Percentiles rank a stretch among this genome's conserved stretches.
phyloP scores from a whole-genome alignment of 140 eudicot species.

The Cichorium intybus region DNA sequence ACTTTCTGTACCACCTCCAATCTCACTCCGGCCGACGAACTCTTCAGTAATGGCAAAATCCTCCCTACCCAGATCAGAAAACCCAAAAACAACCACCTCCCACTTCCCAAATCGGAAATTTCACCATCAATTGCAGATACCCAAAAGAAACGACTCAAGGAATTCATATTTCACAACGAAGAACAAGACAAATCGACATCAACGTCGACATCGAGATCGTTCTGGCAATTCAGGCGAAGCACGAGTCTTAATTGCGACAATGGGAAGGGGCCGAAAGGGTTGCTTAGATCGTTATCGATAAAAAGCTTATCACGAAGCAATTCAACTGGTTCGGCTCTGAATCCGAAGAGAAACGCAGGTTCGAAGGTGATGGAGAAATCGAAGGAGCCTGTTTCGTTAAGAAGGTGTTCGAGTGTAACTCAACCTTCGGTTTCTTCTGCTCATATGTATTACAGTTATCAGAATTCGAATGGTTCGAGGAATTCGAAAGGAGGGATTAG shows the following conservation, averaged over 20 bases:
- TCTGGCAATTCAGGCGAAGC: slow-evolving; percentile 86
- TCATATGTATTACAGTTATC: slow-evolving; percentile 25
- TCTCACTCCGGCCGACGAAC: slow-evolving; percentile 69
- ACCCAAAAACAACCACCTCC: slow-evolving; percentile 12
- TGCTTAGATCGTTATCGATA: slow-evolving; percentile 47
- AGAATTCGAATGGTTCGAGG: slow-evolving; percentile 35
- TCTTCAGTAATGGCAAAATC: slow-evolving; percentile 79
- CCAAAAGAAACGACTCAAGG: slow-evolving; percentile 59
- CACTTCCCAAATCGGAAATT: slow-evolving; percentile 2
- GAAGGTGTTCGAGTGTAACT: slow-evolving; percentile 29
- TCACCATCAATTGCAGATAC: slow-evolving; percentile 14
- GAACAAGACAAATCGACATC: slow-evolving; percentile 35
- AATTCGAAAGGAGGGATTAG: slow-evolving; percentile 47
- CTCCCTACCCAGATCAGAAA: slow-evolving; percentile 61
- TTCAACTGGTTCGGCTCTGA: slow-evolving; percentile 90
- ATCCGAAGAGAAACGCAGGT: slow-evolving; percentile 33
- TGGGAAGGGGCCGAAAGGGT: slow-evolving; percentile 40
- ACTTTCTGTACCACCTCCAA: slow-evolving; percentile 41
- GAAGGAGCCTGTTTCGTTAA: slow-evolving; percentile 14
- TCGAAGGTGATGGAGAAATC: slow-evolving; percentile 34
- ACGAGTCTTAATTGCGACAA: slow-evolving; percentile 59
- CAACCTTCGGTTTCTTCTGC: slow-evolving; percentile 22
- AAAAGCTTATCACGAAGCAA: slow-evolving; percentile 54
- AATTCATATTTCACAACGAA: slow-evolving; percentile 38
- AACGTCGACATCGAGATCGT: slow-evolving; percentile 26